Percentiles rank a stretch among this genome's conserved stretches.
Evolutionary conservation across 1,139 yeast genomes (phyloP).

Genomic region (Kazachstania sp.): DNA sequence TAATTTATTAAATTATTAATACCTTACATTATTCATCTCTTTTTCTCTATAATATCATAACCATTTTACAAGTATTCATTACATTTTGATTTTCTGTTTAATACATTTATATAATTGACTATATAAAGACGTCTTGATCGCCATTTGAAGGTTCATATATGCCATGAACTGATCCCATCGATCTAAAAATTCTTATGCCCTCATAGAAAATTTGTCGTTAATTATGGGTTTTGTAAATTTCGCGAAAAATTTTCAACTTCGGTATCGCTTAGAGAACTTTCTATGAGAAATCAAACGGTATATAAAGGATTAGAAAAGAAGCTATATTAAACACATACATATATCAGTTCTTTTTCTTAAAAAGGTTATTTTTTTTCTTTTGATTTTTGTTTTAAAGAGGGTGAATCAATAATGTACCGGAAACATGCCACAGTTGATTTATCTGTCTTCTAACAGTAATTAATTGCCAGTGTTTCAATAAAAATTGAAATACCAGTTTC

Average conservation of each 20-base stretch:
- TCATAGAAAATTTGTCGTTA: too few species aligned
- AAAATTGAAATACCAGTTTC: constrained; percentile 31
- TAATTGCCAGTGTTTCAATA: constrained; percentile 33
- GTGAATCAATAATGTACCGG: constrained; percentile 30
- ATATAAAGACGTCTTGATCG: too few species aligned
- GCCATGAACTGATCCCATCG: too few species aligned
- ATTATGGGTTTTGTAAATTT: too few species aligned
- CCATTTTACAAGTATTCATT: constrained; percentile 1
- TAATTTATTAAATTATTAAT: not conserved
- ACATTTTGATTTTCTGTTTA: not conserved
- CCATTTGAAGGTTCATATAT: too few species aligned
- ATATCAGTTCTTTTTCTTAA: not conserved
- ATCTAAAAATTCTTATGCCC: too few species aligned
- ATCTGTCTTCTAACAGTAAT: constrained; percentile 31
- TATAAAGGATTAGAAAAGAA: not conserved
- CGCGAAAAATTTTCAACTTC: too few species aligned
- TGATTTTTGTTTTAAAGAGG: constrained; percentile 15
- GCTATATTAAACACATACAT: not conserved
- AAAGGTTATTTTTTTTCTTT: not conserved
- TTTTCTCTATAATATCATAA: not conserved
- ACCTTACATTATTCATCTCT: not conserved
- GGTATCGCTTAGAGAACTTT: not conserved
- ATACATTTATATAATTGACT: not conserved
- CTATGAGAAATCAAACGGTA: not conserved
- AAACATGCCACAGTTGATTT: constrained; percentile 34